Percentiles rank a stretch among this genome's conserved stretches.
phyloP scores from a whole-genome alignment of 192 early-diverging fungal genomes.

The Rhizophlyctis rosea region DNA sequence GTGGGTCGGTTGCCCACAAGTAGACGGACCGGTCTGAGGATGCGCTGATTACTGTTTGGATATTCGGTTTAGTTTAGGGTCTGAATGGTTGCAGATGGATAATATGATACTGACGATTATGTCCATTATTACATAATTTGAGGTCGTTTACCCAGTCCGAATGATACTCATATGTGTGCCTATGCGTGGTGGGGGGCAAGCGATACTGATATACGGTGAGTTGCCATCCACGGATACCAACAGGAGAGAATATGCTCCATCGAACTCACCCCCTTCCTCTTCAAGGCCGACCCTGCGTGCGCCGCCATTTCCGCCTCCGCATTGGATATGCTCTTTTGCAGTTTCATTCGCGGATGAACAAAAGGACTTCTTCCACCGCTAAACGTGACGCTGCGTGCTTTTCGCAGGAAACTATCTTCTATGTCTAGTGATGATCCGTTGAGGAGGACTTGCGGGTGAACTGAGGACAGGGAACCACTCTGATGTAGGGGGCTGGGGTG shows the following conservation, averaged over 20 bases:
- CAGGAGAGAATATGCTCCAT: constrained; percentile 2
- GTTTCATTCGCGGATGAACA: not conserved
- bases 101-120: constrained; percentile 48
- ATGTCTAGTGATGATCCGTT: not conserved
- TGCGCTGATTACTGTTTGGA: constrained; percentile 69
- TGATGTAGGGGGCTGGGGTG: not conserved
- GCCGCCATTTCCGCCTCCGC: no score
- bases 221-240: not conserved
- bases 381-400: constrained; percentile 22
- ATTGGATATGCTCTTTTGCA: constrained; percentile 7
- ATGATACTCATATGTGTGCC: constrained; percentile 73
- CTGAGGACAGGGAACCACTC: not conserved
- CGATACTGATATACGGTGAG: constrained; percentile 12
- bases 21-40: constrained; percentile 89
- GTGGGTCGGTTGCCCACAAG: constrained; percentile 54
- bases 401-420: constrained; percentile 9
- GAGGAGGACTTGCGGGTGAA: not conserved
- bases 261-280: no score
- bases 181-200: constrained; percentile 60
- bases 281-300: no score
- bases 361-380: constrained; percentile 14
- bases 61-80: constrained; percentile 5
- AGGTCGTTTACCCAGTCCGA: constrained; percentile 98
- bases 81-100: constrained; percentile 7
- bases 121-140: constrained; percentile 63